Conservation (phyloP, 352 stramenopile species). For the Phytophthora nicotianae region DNA sequence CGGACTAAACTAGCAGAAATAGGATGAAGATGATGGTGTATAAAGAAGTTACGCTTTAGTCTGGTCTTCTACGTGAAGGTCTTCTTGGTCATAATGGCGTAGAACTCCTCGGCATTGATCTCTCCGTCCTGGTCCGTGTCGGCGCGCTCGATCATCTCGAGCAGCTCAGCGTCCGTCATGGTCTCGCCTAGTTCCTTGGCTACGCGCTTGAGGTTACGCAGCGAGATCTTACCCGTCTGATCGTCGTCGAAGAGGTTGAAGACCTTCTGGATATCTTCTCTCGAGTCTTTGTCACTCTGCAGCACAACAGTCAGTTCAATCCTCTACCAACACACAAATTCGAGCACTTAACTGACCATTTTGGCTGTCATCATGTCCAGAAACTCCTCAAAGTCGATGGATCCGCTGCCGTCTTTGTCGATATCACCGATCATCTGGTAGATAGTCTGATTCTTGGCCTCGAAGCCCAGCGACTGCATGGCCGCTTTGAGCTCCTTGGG, state of each 20-base stretch:
- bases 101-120: conserved; percentile 98
- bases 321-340: not conserved
- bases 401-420: conserved; percentile 95
- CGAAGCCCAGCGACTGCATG: conserved; percentile 97
- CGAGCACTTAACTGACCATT: conserved; percentile 61
- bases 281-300: conserved; percentile 94
- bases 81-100: conserved; percentile 98
- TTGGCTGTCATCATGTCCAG: conserved; percentile 97
- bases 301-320: conserved; percentile 6
- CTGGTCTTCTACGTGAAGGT: conserved; percentile 69
- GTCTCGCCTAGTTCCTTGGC: conserved; percentile 98
- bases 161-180: conserved; percentile 98
- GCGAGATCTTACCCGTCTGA: conserved; percentile 96
- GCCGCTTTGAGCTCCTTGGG: conserved; percentile 97
- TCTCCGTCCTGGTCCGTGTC: conserved; percentile 95
- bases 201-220: conserved; percentile 97
- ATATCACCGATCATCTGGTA: conserved; percentile 98
- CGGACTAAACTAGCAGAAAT: conserved; percentile 40
- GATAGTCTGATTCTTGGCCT: conserved; percentile 98
- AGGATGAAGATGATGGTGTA: conserved; percentile 22
- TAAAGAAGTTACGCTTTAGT: conserved; percentile 12
- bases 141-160: conserved; percentile 99
- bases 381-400: conserved; percentile 98
- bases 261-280: conserved; percentile 96
- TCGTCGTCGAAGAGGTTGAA: conserved; percentile 99